phyloP scores from a whole-genome alignment of 352 stramenopile species.

The Phytophthora tentaculata region DNA sequence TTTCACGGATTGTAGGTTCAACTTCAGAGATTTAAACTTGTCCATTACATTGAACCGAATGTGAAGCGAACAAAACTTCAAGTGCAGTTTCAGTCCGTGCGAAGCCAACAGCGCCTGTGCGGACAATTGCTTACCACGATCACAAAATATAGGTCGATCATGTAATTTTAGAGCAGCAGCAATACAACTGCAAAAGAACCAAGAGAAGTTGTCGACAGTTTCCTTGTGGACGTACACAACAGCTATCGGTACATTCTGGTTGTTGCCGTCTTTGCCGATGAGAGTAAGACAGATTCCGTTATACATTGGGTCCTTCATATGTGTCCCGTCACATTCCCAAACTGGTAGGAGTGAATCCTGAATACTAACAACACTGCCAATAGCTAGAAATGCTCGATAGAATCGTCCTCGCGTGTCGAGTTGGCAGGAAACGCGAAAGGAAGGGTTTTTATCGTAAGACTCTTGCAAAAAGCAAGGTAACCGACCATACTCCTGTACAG shows the following conservation, averaged over 20 bases:
- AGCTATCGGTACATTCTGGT: conserved; percentile 3
- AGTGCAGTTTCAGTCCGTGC: too few species aligned
- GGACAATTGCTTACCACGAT: too few species aligned
- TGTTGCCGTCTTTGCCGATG: conserved; percentile 14
- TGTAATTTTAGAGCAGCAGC: too few species aligned
- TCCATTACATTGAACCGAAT: too few species aligned
- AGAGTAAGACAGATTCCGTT: conserved; percentile 14
- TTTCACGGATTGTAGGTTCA: too few species aligned
- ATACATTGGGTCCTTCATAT: conserved; percentile 12
- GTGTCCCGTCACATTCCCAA: conserved; percentile 20
- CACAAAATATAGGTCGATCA: too few species aligned
- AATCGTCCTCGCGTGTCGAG: conserved; percentile 4
- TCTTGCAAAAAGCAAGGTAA: conserved; percentile 4
- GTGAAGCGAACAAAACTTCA: too few species aligned
- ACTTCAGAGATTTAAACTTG: too few species aligned
- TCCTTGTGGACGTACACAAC: too few species aligned
- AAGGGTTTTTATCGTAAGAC: conserved; percentile 4
- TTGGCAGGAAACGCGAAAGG: conserved; percentile 6
- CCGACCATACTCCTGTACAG: conserved; percentile 1
- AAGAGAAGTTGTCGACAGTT: too few species aligned
- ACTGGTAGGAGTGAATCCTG: conserved; percentile 4
- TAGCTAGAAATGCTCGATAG: conserved; percentile 5
- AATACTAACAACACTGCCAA: neutral
- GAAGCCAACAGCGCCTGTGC: too few species aligned
- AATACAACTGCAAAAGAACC: too few species aligned